phyloP scores from a whole-genome alignment of 176 grass and related monocot genomes.

The Ananas comosus region DNA sequence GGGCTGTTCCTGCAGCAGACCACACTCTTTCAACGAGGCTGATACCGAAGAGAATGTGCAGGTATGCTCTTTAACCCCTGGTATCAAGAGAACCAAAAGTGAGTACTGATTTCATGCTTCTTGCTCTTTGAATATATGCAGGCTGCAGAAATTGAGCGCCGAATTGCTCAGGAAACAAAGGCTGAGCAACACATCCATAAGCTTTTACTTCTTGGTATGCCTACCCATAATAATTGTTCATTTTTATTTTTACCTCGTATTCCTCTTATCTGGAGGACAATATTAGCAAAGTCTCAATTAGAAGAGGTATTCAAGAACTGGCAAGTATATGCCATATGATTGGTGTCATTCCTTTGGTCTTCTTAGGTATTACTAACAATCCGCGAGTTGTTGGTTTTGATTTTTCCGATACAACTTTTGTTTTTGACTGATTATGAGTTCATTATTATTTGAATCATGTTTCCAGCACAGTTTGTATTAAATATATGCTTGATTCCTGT shows the following conservation, averaged over 20 bases:
- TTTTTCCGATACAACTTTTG: too few relatives aligned
- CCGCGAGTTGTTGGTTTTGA: too few relatives aligned
- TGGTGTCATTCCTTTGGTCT: too few relatives aligned
- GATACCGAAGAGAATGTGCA: slow-evolving; percentile 59
- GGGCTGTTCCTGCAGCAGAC: slow-evolving; percentile 88
- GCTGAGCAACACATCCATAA: slow-evolving; percentile 93
- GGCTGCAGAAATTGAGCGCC: slow-evolving; percentile 69
- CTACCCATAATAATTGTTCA: neutral
- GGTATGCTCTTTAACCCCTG: slow-evolving; percentile 23
- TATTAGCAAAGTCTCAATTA: neutral
- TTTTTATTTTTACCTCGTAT: neutral
- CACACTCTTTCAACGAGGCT: slow-evolving; percentile 57
- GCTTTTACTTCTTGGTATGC: slow-evolving; percentile 82
- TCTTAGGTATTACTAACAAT: too few relatives aligned
- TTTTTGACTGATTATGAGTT: too few relatives aligned
- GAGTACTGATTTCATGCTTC: neutral
- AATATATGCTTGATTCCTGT: too few relatives aligned
- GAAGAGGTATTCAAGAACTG: too few relatives aligned
- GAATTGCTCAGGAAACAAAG: slow-evolving; percentile 85
- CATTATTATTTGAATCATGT: too few relatives aligned
- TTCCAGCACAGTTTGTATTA: too few relatives aligned
- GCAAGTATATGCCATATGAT: too few relatives aligned
- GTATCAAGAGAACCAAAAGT: neutral
- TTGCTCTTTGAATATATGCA: slow-evolving; percentile 14
- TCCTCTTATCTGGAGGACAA: neutral